These are phyloP conservation scores for Chrysosporium queenslandicum DNA, from an alignment of 2,329 filamentous ascomycete genomes.

Conservation along the genomic window DNA sequence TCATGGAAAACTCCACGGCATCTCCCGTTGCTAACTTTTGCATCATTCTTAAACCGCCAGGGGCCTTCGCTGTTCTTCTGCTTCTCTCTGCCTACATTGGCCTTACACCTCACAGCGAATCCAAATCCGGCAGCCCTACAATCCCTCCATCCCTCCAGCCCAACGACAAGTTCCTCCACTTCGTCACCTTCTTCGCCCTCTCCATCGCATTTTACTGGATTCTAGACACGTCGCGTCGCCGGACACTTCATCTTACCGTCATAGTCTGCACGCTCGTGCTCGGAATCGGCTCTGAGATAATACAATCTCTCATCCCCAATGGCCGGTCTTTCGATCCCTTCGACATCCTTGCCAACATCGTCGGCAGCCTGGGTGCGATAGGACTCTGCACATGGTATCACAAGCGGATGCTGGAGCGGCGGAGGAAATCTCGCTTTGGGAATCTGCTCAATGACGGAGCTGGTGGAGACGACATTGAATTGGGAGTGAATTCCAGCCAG, in stretches of 20 bases:
- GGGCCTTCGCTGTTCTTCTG: constrained; percentile 56
- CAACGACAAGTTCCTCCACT: constrained; percentile 85
- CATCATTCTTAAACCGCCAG: constrained; percentile 35
- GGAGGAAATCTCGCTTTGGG: constrained; percentile 61
- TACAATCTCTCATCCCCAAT: constrained; percentile 58
- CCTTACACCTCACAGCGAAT: constrained; percentile 48
- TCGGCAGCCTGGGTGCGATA: constrained; percentile 63
- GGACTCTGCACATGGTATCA: constrained; percentile 84
- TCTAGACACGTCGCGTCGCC: constrained; percentile 77
- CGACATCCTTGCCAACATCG: constrained; percentile 78
- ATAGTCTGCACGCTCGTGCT: constrained; percentile 61
- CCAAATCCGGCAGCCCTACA: constrained; percentile 22
- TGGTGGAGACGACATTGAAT: constrained; percentile 30
- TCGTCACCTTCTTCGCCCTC: constrained; percentile 78
- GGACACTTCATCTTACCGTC: constrained; percentile 73
- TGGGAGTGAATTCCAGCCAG: constrained; percentile 10
- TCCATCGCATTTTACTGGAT: constrained; percentile 91
- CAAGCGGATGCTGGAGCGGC: constrained; percentile 85
- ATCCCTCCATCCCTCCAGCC: constrained; percentile 45
- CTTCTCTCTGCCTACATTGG: constrained; percentile 69
- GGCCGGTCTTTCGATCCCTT: constrained; percentile 63
- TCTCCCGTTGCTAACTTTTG: background rate
- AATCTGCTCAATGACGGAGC: constrained; percentile 48
- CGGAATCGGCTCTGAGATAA: constrained; percentile 48
- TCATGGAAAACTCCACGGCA: background rate